These are phyloP conservation scores for Eutrema yunnanense DNA, from an alignment of 345 rosid genomes.

Conservation along the genomic window DNA sequence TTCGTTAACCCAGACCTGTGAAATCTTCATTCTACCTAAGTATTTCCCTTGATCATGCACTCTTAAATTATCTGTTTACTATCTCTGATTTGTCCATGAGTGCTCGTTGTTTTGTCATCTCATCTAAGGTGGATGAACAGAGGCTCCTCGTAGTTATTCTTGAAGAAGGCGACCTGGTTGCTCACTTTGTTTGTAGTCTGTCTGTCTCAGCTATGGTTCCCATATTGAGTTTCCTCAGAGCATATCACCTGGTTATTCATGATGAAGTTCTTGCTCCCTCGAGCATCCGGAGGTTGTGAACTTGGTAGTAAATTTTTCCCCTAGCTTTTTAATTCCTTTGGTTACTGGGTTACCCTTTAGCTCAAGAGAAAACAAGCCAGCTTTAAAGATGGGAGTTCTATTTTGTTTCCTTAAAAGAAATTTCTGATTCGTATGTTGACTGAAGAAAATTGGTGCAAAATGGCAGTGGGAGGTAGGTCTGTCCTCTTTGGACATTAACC, in stretches of 20 bases:
- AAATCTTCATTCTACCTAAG: not conserved
- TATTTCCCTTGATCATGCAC: not conserved
- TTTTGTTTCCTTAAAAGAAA: conserved; percentile 4
- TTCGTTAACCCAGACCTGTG: not conserved
- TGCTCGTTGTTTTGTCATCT: conserved; percentile 1
- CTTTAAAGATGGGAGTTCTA: conserved; percentile 18
- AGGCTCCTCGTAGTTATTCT: not conserved
- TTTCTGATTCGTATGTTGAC: conserved; percentile 33
- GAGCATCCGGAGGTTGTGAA: not conserved
- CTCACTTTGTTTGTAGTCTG: not conserved
- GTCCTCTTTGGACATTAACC: conserved; percentile 39
- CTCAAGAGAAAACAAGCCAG: conserved; percentile 11
- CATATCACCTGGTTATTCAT: not conserved
- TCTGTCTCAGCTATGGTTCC: conserved; percentile 10
- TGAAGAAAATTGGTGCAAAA: conserved; percentile 40
- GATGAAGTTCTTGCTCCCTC: not conserved
- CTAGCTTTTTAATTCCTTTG: not conserved
- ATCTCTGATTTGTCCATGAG: not conserved
- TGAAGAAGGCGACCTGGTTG: not conserved
- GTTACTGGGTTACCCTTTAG: not conserved
- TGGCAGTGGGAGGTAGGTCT: conserved; percentile 56
- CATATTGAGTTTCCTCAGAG: conserved; percentile 1
- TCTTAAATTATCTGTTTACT: not conserved
- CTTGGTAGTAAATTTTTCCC: not conserved
- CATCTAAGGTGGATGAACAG: not conserved